phyloP scores from a whole-genome alignment of 192 early-diverging fungal genomes.

The Dissophora ornata region DNA sequence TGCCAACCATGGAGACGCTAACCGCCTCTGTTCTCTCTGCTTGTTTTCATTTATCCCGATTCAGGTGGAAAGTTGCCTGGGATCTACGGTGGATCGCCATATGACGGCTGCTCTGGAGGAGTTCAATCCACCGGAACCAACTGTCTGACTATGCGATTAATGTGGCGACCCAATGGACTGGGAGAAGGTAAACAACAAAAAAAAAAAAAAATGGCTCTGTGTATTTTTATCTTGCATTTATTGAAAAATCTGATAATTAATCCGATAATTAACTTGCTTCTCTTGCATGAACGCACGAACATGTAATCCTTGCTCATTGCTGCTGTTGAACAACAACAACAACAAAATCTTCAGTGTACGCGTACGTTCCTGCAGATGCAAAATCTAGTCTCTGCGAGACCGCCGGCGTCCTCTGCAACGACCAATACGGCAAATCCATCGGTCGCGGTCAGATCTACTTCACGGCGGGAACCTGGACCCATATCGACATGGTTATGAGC shows the following conservation, averaged over 20 bases:
- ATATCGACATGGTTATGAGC: slow-evolving; percentile 56
- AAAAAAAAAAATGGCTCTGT: neutral
- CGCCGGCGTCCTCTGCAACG: slow-evolving; percentile 52
- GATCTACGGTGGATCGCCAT: slow-evolving; percentile 55
- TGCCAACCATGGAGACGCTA: neutral
- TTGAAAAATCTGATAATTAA: neutral
- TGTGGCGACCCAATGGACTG: slow-evolving; percentile 58
- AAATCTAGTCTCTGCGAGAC: slow-evolving; percentile 46
- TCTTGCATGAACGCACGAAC: too few species aligned
- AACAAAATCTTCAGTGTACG: slow-evolving; percentile 49
- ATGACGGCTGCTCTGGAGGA: slow-evolving; percentile 60
- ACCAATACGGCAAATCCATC: slow-evolving; percentile 62
- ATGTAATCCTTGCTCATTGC: too few species aligned
- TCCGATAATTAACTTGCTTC: neutral
- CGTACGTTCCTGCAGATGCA: slow-evolving; percentile 55
- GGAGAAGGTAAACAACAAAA: slow-evolving; percentile 40
- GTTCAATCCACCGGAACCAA: slow-evolving; percentile 56
- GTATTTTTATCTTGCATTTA: neutral
- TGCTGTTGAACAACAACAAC: neutral
- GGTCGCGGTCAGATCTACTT: slow-evolving; percentile 62
- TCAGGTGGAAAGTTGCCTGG: slow-evolving; percentile 63
- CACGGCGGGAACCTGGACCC: slow-evolving; percentile 46
- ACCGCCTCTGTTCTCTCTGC: too few species aligned
- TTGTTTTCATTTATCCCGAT: neutral
- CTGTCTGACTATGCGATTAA: slow-evolving; percentile 61